Percentiles rank a stretch among this genome's conserved stretches.
Conservation (phyloP, 768 basidiomycete species). For the Tylopilus sp. region DNA sequence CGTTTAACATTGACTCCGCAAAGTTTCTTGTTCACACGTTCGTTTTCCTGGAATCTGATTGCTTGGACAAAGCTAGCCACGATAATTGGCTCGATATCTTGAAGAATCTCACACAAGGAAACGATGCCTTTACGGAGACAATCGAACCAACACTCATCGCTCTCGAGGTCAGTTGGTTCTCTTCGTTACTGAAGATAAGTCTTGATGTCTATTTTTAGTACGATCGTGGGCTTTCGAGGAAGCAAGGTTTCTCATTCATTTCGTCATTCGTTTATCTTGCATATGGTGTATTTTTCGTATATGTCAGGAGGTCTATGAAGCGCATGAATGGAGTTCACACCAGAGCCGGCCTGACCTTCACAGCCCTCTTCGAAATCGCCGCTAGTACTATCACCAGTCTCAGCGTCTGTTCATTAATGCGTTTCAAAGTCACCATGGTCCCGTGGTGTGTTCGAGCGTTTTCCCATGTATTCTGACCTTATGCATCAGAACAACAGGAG, state of each 20-base stretch:
- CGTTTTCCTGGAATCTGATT: constrained; percentile 75
- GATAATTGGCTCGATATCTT: constrained; percentile 60
- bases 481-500: constrained; percentile 50
- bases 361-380: constrained; percentile 86
- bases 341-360: constrained; percentile 86
- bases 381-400: constrained; percentile 93
- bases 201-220: constrained; percentile 42
- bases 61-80: constrained; percentile 60
- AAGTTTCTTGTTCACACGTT: constrained; percentile 77
- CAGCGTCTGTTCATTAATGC: constrained; percentile 86
- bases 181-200: neutral
- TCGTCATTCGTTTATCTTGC: constrained; percentile 72
- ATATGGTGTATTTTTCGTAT: constrained; percentile 71
- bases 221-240: constrained; percentile 45
- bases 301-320: constrained; percentile 73
- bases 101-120: constrained; percentile 36
- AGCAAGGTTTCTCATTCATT: constrained; percentile 53
- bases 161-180: constrained; percentile 36
- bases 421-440: constrained; percentile 86
- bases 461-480: neutral
- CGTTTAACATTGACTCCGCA: constrained; percentile 57
- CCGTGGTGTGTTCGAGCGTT: constrained; percentile 60
- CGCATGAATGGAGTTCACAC: constrained; percentile 86
- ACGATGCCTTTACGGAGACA: constrained; percentile 37
- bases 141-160: constrained; percentile 45